Evolutionary conservation across 352 stramenopile species (phyloP).

Genomic region (Phytophthora colocasiae): DNA sequence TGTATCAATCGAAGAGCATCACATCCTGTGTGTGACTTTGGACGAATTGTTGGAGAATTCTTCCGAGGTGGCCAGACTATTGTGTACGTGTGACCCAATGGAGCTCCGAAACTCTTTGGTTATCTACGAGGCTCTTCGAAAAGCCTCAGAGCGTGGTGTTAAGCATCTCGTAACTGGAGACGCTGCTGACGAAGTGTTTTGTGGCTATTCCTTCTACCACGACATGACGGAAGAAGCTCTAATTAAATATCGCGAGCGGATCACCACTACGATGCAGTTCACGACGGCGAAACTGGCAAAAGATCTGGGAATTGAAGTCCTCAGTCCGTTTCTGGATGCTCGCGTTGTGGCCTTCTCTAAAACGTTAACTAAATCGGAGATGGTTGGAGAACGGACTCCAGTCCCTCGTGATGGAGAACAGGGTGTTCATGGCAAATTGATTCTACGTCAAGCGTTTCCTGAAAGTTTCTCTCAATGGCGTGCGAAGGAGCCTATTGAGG

Average conservation of each 20-base stretch:
- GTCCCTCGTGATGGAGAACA: slow-evolving; percentile 58
- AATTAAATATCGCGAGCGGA: slow-evolving; percentile 74
- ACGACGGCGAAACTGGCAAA: slow-evolving; percentile 71
- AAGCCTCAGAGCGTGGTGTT: slow-evolving; percentile 61
- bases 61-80: slow-evolving; percentile 46
- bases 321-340: slow-evolving; percentile 81
- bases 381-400: slow-evolving; percentile 71
- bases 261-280: slow-evolving; percentile 87
- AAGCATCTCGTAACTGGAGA: slow-evolving; percentile 82
- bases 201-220: slow-evolving; percentile 89
- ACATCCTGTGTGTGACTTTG: slow-evolving; percentile 61
- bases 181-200: slow-evolving; percentile 89
- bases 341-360: slow-evolving; percentile 77
- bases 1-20: slow-evolving; percentile 66
- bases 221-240: slow-evolving; percentile 62
- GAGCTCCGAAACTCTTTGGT: slow-evolving; percentile 88
- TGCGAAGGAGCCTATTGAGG: slow-evolving; percentile 89
- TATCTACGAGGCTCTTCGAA: slow-evolving; percentile 75
- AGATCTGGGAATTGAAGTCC: slow-evolving; percentile 68
- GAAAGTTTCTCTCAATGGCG: slow-evolving; percentile 88
- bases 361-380: slow-evolving; percentile 56
- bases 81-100: slow-evolving; percentile 88
- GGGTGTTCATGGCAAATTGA: slow-evolving; percentile 74
- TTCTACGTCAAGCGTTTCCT: slow-evolving; percentile 87
- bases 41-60: slow-evolving; percentile 62